Evolutionary conservation across 106 monocot genomes (phyloP), one percentile per base, ranked within the genome.

Genomic region (Dendrobium nobile): DNA sequence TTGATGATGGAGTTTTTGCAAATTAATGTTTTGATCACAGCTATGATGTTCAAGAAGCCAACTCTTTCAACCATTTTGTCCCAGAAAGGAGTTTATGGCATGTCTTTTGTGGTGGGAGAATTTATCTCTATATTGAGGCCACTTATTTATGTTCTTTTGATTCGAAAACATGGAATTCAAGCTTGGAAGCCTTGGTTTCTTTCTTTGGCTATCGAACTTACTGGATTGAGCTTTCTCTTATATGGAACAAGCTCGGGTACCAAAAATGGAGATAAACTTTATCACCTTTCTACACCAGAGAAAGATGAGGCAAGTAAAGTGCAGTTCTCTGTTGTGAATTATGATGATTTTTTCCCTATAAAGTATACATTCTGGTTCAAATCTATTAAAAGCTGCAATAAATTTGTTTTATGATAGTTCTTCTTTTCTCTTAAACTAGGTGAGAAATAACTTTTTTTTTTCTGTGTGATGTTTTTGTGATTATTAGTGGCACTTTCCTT

Each of bases 111-210:
- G 67, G 75, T 77, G 6, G 97, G 94, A 67, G 97, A 97, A 83
- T 84, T 86, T 42, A 81, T 97, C 41, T 85, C 51, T 78, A 85
- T 97, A 33, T 68, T 94, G 78, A 97, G 97, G 67, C 94, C 97
- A 43, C 85, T 94, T 73, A 67, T 94, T 67, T 97, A 94, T 90
- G 94, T 97, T 70, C 61, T 92, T 11, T 82, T 94, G 67, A 97
- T 97, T 44, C 92, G 85, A 84, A 97, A 83, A 77, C 90, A 84
- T 85, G 92, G 94, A 48, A 85, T 88, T 72, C 79, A 55, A 72
- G 92, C 97, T 13, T 97, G 97, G 97, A 87, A 67, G 7, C 97
- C 97, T 75, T 97, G 97, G 97, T 81, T 94, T 54, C 43, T 94
- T 61, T 97, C 97, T 41, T 55, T 97, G 59, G 82, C 81, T 75